Conservation (phyloP, 2,329 filamentous ascomycete genomes). For the Septoria petroselini region DNA sequence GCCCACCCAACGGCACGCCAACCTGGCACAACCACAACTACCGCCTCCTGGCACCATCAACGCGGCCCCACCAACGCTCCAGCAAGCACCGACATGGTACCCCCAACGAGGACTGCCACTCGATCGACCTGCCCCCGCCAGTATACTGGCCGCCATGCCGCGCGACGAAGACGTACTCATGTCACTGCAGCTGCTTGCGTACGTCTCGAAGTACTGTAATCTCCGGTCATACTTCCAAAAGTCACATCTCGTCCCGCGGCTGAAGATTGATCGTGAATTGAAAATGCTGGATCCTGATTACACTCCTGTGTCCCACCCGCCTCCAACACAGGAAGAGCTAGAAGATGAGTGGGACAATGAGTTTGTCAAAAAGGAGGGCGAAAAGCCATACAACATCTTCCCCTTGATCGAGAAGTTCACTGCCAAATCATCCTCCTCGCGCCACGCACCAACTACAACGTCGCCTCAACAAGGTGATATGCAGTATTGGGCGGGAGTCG, state of each 20-base stretch:
- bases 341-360: conserved; percentile 90
- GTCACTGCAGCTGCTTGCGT: conserved; percentile 93
- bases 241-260: conserved; percentile 85
- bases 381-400: conserved; percentile 71
- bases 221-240: conserved; percentile 91
- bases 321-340: conserved; percentile 49
- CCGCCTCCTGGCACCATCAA: conserved; percentile 62
- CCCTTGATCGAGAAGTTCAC: conserved; percentile 98
- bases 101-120: conserved; percentile 29
- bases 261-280: conserved; percentile 85
- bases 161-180: conserved; percentile 96
- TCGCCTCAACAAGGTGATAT: conserved; percentile 56
- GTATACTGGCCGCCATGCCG: conserved; percentile 85
- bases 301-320: conserved; percentile 41
- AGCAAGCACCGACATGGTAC: conserved; percentile 52
- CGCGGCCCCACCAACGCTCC: conserved; percentile 70
- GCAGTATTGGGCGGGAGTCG: conserved; percentile 99
- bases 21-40: conserved; percentile 32
- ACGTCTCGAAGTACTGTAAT: conserved; percentile 98
- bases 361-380: conserved; percentile 50
- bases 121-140: conserved; percentile 46
- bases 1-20: conserved; percentile 52
- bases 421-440: conserved; percentile 59
- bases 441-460: conserved; percentile 70
- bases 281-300: conserved; percentile 70